Base-by-base conservation (phyloP, 345 rosid species). In the Tarenaya hassleriana region DNA sequence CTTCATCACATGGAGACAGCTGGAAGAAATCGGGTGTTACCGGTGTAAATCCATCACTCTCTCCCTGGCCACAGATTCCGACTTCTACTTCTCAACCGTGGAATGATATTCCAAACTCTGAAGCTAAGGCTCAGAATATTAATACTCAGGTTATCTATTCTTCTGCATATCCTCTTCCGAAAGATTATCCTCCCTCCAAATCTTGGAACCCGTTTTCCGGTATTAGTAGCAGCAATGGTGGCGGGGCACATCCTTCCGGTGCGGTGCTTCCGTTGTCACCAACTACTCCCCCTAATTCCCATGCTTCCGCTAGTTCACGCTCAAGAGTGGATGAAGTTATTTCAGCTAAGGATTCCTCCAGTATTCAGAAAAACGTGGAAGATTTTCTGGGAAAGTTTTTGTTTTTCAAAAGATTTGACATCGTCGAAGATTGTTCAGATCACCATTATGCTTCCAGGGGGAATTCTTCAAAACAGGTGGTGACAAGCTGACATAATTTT, bases 341-440 rank as follows among this genome's bases (percentile, higher is more conserved):
- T 37, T 20, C 14, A 21, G 37, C 55, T 50, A 49, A 69, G 16
- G 60, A 56, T 60, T 5, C 61, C 12, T 8, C 66, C 44, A 65
- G 66, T 35, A 71, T 33, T 46, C 69, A 64, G 58, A 67, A 41
- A 55, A 55, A 51, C 16, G 52, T 68, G 48, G 64, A 76, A 42
- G 95, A 87, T 20, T 66, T 67, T 69, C 64, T 84, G 58, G 72
- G 68, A 24, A 76, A 43, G 35, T 77, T 74, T 24, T 68, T 76
- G 60, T 64, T 44, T 61, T 91, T 84, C 77, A 87, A 84, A 64
- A 71, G 63, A 59, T 91, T 91, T 64, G 96, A 82, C 72, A 73
- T 77, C 0, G 95, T 84, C 29, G 84, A 82, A 69, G 87, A 79
- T 63, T 64, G 54, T 64, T 76, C 77, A 13, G 96, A 81, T 53